phyloP scores from a whole-genome alignment of 2,329 filamentous ascomycete genomes.

The Fusarium globosum region DNA sequence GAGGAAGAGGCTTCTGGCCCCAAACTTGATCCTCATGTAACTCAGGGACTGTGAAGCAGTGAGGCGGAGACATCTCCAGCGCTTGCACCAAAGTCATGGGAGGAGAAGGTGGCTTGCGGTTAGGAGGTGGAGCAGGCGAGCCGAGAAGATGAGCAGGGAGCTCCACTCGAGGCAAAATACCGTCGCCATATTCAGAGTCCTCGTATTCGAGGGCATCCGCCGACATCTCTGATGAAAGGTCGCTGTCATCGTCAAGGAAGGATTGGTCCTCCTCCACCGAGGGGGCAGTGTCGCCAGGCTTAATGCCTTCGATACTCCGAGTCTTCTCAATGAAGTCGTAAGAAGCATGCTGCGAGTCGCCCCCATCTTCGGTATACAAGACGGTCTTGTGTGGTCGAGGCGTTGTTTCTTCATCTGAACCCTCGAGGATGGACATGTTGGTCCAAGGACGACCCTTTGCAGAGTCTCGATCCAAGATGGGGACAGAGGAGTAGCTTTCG shows the following conservation, averaged over 20 bases:
- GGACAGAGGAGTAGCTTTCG: constrained; percentile 81
- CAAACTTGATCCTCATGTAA: constrained; percentile 43
- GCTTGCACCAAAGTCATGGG: constrained; percentile 45
- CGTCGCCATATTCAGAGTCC: constrained; percentile 51
- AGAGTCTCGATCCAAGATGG: constrained; percentile 76
- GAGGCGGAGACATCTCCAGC: constrained; percentile 43
- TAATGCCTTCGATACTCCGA: constrained; percentile 61
- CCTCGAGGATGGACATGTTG: constrained; percentile 65
- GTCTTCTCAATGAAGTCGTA: constrained; percentile 67
- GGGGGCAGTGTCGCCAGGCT: constrained; percentile 49
- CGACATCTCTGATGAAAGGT: constrained; percentile 73
- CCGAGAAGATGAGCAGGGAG: constrained; percentile 52
- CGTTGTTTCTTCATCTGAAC: constrained; percentile 55
- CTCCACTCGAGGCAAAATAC: constrained; percentile 28
- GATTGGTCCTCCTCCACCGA: constrained; percentile 52
- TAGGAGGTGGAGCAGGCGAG: constrained; percentile 46
- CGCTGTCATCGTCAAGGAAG: constrained; percentile 64
- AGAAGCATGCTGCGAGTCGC: constrained; percentile 55
- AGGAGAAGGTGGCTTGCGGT: constrained; percentile 46
- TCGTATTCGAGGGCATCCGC: constrained; percentile 59
- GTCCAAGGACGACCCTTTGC: constrained; percentile 67
- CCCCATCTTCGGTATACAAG: constrained; percentile 25
- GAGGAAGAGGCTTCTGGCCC: constrained; percentile 44
- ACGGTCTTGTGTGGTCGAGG: constrained; percentile 37
- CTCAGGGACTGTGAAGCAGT: constrained; percentile 38